phyloP scores from a whole-genome alignment of 2,329 filamentous ascomycete genomes.

The Colletotrichum horii region DNA sequence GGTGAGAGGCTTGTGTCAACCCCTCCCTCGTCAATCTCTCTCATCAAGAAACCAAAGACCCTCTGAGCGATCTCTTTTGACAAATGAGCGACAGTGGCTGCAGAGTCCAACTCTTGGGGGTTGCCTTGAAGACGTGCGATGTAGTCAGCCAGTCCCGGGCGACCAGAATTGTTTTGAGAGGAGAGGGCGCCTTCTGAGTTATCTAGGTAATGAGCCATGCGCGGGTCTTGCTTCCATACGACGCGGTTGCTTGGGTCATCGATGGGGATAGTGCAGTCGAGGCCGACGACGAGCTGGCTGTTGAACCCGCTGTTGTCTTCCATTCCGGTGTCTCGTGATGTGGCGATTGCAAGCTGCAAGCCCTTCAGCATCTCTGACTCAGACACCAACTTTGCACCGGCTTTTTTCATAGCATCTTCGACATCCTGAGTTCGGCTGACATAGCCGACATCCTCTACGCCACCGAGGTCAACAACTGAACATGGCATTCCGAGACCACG shows the following conservation, averaged over 20 bases:
- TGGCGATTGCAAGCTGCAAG: background rate
- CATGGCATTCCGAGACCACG: constrained; percentile 37
- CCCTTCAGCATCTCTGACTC: background rate
- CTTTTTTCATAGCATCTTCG: background rate
- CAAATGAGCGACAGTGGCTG: background rate
- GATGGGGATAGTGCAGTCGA: background rate
- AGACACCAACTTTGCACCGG: background rate
- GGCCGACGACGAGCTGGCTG: background rate
- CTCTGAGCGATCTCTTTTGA: background rate
- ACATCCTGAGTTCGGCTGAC: constrained; percentile 37
- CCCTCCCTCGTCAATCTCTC: background rate
- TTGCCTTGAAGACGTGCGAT: background rate
- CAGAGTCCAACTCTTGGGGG: background rate
- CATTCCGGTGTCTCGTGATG: background rate
- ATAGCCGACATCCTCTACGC: constrained; percentile 41
- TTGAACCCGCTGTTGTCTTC: background rate
- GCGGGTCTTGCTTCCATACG: background rate
- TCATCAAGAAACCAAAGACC: background rate
- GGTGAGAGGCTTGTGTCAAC: constrained; percentile 6
- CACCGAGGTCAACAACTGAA: constrained; percentile 42
- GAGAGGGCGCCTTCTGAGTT: background rate
- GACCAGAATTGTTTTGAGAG: background rate
- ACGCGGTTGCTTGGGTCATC: background rate
- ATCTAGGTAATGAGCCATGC: background rate
- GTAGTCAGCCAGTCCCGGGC: background rate